Conservation (phyloP, 768 basidiomycete genomes). For the Rhizopogon rudus region DNA sequence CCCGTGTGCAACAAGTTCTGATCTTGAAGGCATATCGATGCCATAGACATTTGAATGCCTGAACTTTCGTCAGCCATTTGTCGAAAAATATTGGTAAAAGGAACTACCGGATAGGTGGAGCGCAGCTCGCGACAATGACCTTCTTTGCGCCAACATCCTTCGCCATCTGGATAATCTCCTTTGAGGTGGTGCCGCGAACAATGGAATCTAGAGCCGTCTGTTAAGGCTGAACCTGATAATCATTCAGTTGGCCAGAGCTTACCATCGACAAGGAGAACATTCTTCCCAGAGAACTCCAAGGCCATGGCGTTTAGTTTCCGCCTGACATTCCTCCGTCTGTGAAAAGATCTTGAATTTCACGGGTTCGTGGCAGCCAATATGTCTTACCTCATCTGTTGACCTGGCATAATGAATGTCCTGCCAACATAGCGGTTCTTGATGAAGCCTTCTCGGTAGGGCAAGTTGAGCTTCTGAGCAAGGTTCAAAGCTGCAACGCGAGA, state of each 20-base stretch:
- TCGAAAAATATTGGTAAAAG: background rate
- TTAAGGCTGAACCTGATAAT: background rate
- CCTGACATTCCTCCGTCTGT: constrained; percentile 88
- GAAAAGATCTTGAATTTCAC: constrained; percentile 1
- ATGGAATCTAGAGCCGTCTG: constrained; percentile 71
- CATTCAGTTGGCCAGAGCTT: constrained; percentile 12
- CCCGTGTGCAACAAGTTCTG: constrained; percentile 84
- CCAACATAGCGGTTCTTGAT: constrained; percentile 99
- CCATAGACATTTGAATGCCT: constrained; percentile 96
- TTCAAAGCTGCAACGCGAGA: constrained; percentile 95
- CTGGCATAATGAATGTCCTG: constrained; percentile 99
- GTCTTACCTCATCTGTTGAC: constrained; percentile 83
- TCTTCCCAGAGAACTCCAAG: constrained; percentile 87
- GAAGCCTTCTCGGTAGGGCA: constrained; percentile 98
- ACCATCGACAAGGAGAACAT: constrained; percentile 96
- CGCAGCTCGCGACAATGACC: constrained; percentile 94
- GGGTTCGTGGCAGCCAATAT: background rate
- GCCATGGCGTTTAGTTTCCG: constrained; percentile 98
- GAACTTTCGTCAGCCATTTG: constrained; percentile 1
- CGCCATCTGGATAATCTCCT: constrained; percentile 99
- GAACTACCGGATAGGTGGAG: constrained; percentile 85
- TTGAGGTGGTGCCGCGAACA: constrained; percentile 96
- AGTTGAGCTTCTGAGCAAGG: constrained; percentile 79
- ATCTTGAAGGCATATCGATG: constrained; percentile 98
- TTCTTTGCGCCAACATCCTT: constrained; percentile 97